Base-by-base conservation (phyloP, 2,329 filamentous ascomycete genomes). In the Cladophialophora yegresii region DNA sequence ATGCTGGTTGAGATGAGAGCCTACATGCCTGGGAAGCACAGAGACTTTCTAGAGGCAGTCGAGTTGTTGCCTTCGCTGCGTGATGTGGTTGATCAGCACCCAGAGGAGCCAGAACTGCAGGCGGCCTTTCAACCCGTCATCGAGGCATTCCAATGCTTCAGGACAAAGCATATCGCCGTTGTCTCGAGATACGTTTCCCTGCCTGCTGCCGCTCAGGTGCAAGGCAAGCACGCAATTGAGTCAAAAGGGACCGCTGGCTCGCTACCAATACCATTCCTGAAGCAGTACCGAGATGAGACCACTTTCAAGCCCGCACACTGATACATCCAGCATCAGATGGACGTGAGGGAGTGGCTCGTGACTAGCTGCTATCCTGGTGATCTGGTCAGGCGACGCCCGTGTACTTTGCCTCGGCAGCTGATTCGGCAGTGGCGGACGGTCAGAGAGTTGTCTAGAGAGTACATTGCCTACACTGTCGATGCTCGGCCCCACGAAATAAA, bases 51-150 rank as follows among this genome's bases (percentile, higher is more conserved):
- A n/a, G 47, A 49, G 13, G 49, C 47, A 7, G 61, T 66, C 10
- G 49, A 61, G 40, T 12, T n/a, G 7, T 20, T 61, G 45, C 64
- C 64, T n/a, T 64, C 61, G 16, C 23, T 66, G 33, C 54, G 51
- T 20, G 51, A 61, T 22, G 22, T 58, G 0, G 28, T 66, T 12
- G 51, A 62, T 23, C 28, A n/a, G 20, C 40, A 45, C 23, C 26
- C 47, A 23, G 33, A 33, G 12, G 50, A 54, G 23, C n/a, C 36
- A 3, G 13, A 23, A 10, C 28, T 49, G 26, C 36, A 54, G 16
- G 13, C 36, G 26, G 74, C 73, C 2, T 73, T 79, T 13, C 66
- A 69, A 1, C 67, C 74, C 10, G 74, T 83, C 3, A 45, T 62
- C 26, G 59, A 62, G 4, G 59, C 59, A n/a, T 62, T 62, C 3